Evolutionary conservation across 345 rosid genomes (phyloP).

Genomic region (Ceriops decandra): DNA sequence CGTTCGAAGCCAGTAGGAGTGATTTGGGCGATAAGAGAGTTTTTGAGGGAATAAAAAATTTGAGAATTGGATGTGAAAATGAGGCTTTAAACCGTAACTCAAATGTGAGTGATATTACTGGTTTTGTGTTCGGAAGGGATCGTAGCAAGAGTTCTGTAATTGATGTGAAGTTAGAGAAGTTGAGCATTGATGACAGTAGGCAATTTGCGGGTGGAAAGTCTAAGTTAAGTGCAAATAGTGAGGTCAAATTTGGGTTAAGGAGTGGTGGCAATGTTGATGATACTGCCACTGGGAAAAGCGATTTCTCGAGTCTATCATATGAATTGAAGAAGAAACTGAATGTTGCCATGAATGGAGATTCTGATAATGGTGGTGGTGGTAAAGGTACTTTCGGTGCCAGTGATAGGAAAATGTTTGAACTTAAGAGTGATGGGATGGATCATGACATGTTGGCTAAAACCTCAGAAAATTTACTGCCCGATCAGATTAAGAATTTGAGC

Average conservation of each 20-base stretch:
- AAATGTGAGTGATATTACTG: constrained; percentile 4
- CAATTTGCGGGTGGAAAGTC: constrained; percentile 13
- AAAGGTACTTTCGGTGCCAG: neutral
- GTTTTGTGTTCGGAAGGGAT: constrained; percentile 14
- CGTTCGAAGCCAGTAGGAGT: constrained; percentile 23
- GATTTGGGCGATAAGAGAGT: constrained; percentile 23
- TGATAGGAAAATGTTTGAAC: constrained; percentile 15
- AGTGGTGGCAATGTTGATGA: constrained; percentile 24
- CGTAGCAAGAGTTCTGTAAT: constrained; percentile 17
- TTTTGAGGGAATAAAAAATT: constrained; percentile 43
- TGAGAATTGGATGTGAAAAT: constrained; percentile 38
- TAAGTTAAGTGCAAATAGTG: constrained; percentile 3
- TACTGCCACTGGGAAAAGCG: constrained; percentile 15
- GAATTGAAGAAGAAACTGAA: constrained; percentile 53
- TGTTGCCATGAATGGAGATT: constrained; percentile 25
- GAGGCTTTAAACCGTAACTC: constrained; percentile 1
- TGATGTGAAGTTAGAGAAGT: constrained; percentile 39
- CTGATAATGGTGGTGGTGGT: constrained; percentile 10
- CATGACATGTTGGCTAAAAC: constrained; percentile 27
- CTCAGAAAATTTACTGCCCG: constrained; percentile 31
- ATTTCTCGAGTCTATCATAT: constrained; percentile 36
- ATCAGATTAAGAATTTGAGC: constrained; percentile 47
- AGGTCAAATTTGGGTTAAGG: constrained; percentile 9
- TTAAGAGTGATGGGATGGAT: constrained; percentile 12
- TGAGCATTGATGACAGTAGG: constrained; percentile 38